A percentile compares a stretch with the other conserved stretches of the same genome.
These are phyloP conservation scores for Candida broadrunensis DNA, from an alignment of 805 yeast species.

Conservation along the genomic window DNA sequence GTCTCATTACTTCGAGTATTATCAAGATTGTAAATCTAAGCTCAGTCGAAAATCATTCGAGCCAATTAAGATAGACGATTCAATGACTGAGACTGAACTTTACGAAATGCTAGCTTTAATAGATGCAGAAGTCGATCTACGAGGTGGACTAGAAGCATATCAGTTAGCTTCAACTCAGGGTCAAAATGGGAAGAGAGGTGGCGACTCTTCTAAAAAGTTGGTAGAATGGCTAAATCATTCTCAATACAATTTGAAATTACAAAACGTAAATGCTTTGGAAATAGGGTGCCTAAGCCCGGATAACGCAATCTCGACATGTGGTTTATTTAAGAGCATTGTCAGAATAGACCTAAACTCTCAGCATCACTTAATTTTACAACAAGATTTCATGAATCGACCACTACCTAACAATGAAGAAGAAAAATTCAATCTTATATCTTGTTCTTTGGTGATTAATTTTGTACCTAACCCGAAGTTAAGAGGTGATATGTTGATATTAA, in stretches of 20 bases:
- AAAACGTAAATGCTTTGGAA: constrained; percentile 56
- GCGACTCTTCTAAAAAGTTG: constrained; percentile 83
- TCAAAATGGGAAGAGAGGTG: constrained; percentile 75
- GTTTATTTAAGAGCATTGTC: constrained; percentile 47
- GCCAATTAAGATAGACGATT: constrained; percentile 13
- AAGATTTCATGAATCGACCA: constrained; percentile 82
- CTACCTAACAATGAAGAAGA: constrained; percentile 46
- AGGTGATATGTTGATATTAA: constrained; percentile 72
- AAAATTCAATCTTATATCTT: constrained; percentile 65
- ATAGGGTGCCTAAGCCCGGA: constrained; percentile 75
- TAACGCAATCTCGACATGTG: constrained; percentile 64
- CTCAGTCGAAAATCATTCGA: neutral
- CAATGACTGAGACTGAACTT: constrained; percentile 11
- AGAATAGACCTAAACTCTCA: constrained; percentile 83
- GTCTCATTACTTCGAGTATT: neutral
- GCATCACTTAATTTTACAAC: constrained; percentile 65
- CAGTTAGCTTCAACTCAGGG: constrained; percentile 87
- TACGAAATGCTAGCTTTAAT: constrained; percentile 46
- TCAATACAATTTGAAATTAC: constrained; percentile 4
- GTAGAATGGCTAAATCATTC: constrained; percentile 63
- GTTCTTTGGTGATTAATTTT: constrained; percentile 85
- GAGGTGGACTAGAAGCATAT: constrained; percentile 78
- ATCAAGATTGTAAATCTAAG: neutral
- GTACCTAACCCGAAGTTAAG: constrained; percentile 70
- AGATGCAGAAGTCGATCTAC: constrained; percentile 55